Percentiles rank a stretch among this genome's conserved stretches.
Conservation (phyloP, 345 rosid species). For the Moricandia arvensis region DNA sequence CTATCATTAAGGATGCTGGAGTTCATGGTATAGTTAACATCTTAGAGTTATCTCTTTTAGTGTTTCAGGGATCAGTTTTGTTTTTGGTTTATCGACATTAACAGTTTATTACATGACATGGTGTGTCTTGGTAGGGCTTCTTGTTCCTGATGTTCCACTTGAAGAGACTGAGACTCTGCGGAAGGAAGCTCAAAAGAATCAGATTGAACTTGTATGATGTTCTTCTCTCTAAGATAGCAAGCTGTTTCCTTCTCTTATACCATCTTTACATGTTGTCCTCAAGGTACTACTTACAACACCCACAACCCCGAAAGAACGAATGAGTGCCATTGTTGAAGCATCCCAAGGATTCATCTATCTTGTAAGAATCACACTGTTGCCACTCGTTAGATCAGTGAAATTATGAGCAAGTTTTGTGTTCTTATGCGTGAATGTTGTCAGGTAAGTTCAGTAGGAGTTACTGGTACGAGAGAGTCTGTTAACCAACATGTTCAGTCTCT, state of each 20-base stretch:
- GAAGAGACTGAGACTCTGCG: conserved; percentile 85
- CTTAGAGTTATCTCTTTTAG: conserved; percentile 7
- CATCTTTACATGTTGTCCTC: conserved; percentile 11
- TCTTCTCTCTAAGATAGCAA: neutral
- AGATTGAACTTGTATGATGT: conserved; percentile 66
- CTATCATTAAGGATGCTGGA: conserved; percentile 59
- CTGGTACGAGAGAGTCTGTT: conserved; percentile 79
- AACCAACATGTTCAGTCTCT: conserved; percentile 63
- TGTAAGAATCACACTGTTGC: conserved; percentile 44
- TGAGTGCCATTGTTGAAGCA: conserved; percentile 81
- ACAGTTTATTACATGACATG: neutral
- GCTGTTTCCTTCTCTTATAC: neutral
- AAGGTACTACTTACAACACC: conserved; percentile 91
- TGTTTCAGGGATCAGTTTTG: conserved; percentile 12
- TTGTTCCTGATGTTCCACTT: conserved; percentile 93
- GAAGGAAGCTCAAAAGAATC: conserved; percentile 64
- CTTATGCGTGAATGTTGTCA: conserved; percentile 24
- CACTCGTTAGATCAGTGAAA: neutral
- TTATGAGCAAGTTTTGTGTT: neutral
- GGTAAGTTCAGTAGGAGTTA: conserved; percentile 90
- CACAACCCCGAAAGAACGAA: conserved; percentile 66
- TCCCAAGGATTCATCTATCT: conserved; percentile 87
- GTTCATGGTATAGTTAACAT: conserved; percentile 53
- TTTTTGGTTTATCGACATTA: neutral
- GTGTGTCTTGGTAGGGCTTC: conserved; percentile 55